A percentile compares a stretch with the other conserved stretches of the same genome.
Conservation (phyloP, 2,329 filamentous ascomycete species). For the Fusarium sp. region DNA sequence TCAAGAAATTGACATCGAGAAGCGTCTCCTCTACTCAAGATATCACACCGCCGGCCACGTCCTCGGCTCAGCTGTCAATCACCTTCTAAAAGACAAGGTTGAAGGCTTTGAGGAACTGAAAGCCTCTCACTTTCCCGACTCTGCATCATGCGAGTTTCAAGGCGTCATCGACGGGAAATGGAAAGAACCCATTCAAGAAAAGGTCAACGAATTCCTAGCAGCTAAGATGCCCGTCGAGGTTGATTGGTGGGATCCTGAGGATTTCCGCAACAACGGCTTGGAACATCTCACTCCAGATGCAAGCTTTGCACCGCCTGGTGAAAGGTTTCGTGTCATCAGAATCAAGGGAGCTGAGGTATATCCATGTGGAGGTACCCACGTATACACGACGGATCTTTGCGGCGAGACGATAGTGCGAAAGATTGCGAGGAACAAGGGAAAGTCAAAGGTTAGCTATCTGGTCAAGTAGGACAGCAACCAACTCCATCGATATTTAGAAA, state of each 20-base stretch:
- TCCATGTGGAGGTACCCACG: conserved; percentile 81
- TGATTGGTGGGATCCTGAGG: conserved; percentile 74
- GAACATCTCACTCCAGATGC: conserved; percentile 66
- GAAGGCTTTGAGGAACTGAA: conserved; percentile 72
- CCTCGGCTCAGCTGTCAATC: conserved; percentile 73
- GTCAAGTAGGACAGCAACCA: conserved; percentile 17
- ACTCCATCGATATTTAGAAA: neutral
- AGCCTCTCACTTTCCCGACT: conserved; percentile 76
- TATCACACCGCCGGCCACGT: conserved; percentile 81
- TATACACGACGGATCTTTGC: conserved; percentile 67
- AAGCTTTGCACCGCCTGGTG: conserved; percentile 47
- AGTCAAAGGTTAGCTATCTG: conserved; percentile 41
- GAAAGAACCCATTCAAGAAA: conserved; percentile 70
- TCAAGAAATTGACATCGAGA: conserved; percentile 70
- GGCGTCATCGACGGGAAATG: conserved; percentile 73
- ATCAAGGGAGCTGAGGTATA: conserved; percentile 76
- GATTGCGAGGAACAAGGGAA: conserved; percentile 56
- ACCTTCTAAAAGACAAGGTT: conserved; percentile 64
- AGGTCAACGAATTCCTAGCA: conserved; percentile 68
- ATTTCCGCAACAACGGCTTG: conserved; percentile 65
- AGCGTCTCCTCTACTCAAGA: conserved; percentile 71
- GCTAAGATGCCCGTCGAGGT: conserved; percentile 67
- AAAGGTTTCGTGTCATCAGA: conserved; percentile 73
- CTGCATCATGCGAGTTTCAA: conserved; percentile 74
- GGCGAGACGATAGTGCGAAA: conserved; percentile 73